phyloP scores from a whole-genome alignment of 768 basidiomycete species.

The Filobasidium wieringae region DNA sequence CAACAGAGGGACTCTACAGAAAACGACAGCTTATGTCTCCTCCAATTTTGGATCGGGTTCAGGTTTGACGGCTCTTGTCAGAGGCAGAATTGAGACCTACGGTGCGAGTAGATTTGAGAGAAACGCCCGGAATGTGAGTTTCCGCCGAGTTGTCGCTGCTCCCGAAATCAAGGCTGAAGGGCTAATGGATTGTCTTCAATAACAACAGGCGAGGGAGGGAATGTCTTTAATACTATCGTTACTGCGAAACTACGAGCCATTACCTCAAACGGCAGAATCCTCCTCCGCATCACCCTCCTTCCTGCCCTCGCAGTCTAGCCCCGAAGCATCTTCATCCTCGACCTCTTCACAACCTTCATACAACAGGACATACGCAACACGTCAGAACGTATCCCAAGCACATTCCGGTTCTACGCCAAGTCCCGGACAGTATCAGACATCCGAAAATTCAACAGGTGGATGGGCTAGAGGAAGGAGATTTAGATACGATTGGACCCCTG shows the following conservation, averaged over 20 bases:
- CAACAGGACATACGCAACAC: neutral
- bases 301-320: too few relatives aligned
- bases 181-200: neutral
- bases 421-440: neutral
- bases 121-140: constrained; percentile 66
- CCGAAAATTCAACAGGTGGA: neutral
- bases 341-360: neutral
- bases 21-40: constrained; percentile 73
- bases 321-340: constrained; percentile 9
- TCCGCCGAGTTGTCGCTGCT: constrained; percentile 6
- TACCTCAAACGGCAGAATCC: constrained; percentile 39
- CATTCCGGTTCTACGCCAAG: neutral
- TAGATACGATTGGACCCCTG: neutral
- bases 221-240: constrained; percentile 68
- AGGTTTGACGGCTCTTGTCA: constrained; percentile 46
- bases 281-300: neutral
- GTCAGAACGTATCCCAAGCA: neutral
- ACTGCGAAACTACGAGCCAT: constrained; percentile 63
- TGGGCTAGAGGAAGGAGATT: neutral
- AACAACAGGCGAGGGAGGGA: constrained; percentile 45
- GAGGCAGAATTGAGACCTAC: constrained; percentile 60
- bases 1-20: constrained; percentile 65
- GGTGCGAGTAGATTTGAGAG: constrained; percentile 74
- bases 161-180: neutral
- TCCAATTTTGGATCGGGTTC: constrained; percentile 85